Percentiles rank a stretch among this genome's conserved stretches.
These are phyloP conservation scores for Pseudohyphozyma bogoriensis DNA, from an alignment of 768 basidiomycete species.

Conservation along the genomic window DNA sequence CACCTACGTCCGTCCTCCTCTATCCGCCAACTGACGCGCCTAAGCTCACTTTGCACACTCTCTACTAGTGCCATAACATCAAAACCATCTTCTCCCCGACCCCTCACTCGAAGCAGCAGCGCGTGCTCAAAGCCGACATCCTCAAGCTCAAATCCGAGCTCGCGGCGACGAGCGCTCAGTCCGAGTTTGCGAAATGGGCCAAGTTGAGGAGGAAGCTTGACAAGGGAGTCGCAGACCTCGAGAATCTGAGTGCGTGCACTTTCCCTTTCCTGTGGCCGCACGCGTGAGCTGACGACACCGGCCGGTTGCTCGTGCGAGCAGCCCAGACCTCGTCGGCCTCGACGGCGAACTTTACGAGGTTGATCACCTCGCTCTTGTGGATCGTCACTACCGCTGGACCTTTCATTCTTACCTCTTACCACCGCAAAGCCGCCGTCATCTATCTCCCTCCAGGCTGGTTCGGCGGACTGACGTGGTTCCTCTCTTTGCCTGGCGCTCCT, in stretches of 20 bases:
- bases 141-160: constrained; percentile 74
- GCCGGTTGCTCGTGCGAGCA: not conserved
- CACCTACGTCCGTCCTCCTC: constrained; percentile 5
- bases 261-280: not conserved
- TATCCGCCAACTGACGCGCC: not conserved
- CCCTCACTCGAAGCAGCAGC: constrained; percentile 50
- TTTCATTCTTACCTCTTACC: constrained; percentile 80
- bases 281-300: not conserved
- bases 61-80: not conserved
- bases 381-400: constrained; percentile 76
- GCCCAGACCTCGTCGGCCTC: constrained; percentile 40
- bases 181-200: constrained; percentile 98
- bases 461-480: constrained; percentile 75
- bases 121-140: constrained; percentile 66
- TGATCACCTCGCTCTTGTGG: constrained; percentile 69
- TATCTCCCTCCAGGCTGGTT: constrained; percentile 86
- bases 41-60: not conserved
- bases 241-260: constrained; percentile 63
- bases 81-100: constrained; percentile 44
- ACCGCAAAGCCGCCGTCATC: constrained; percentile 80
- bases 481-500: constrained; percentile 85
- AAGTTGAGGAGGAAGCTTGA: constrained; percentile 81
- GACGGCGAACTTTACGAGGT: constrained; percentile 52
- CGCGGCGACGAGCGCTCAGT: constrained; percentile 80
- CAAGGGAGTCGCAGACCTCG: constrained; percentile 80